Percentiles rank a stretch among this genome's conserved stretches.
phyloP scores from a whole-genome alignment of 139 green algal genomes.

The Pedinophyceae sp. region DNA sequence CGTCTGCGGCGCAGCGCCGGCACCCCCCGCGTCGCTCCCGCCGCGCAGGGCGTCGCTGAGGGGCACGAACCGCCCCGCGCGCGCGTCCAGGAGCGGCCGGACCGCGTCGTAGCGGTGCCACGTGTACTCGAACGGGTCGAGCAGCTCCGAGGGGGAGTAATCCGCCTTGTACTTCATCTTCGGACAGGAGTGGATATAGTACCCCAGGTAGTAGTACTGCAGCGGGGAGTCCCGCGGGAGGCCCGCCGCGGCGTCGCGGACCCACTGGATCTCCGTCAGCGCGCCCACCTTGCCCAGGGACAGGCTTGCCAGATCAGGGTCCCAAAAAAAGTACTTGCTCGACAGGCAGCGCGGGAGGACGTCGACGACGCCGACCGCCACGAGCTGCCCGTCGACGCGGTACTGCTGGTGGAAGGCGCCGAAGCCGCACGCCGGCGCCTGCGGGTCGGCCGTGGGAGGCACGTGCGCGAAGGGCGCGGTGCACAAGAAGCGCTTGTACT shows the following conservation, averaged over 20 bases:
- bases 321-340: slow-evolving; percentile 31
- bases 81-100: too few relatives aligned
- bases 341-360: slow-evolving; percentile 11
- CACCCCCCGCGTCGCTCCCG: too few relatives aligned
- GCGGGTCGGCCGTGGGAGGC: neutral
- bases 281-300: slow-evolving; percentile 11
- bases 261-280: neutral
- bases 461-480: slow-evolving; percentile 13
- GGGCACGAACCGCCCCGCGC: too few relatives aligned
- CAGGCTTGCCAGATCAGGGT: slow-evolving; percentile 21
- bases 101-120: too few relatives aligned
- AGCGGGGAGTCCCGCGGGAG: neutral
- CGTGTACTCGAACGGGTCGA: too few relatives aligned
- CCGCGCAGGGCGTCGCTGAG: too few relatives aligned
- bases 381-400: slow-evolving; percentile 20
- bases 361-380: slow-evolving; percentile 31
- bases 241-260: slow-evolving; percentile 7
- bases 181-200: slow-evolving; percentile 28
- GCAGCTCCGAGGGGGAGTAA: slow-evolving; percentile 24
- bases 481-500: slow-evolving; percentile 18
- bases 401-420: slow-evolving; percentile 35
- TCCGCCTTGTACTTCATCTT: slow-evolving; percentile 34
- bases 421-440: slow-evolving; percentile 6
- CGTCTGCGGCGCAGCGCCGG: too few relatives aligned
- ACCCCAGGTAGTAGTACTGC: slow-evolving; percentile 29